Conservation (phyloP, 176 grass and related monocot genomes). For the Aegilops tauschii region DNA sequence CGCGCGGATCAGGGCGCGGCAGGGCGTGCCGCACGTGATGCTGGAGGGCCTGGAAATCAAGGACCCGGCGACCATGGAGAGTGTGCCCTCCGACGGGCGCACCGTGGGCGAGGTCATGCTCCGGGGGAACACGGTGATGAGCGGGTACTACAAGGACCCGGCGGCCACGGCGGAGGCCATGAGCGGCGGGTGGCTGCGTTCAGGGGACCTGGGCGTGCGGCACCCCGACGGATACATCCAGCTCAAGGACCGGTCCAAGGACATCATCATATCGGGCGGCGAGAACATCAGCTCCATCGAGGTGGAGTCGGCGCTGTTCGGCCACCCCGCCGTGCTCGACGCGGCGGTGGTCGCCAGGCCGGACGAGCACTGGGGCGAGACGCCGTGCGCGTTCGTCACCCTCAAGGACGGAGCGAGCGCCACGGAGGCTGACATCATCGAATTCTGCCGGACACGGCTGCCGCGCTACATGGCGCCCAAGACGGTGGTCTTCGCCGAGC, state of each 20-base stretch:
- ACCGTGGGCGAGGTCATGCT: slow-evolving; percentile 70
- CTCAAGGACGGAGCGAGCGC: slow-evolving; percentile 38
- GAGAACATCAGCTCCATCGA: slow-evolving; percentile 70
- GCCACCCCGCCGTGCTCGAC: slow-evolving; percentile 49
- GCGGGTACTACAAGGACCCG: slow-evolving; percentile 58
- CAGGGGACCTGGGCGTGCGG: slow-evolving; percentile 54
- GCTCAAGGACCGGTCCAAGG: slow-evolving; percentile 61
- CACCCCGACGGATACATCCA: slow-evolving; percentile 62
- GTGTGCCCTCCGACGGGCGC: slow-evolving; percentile 47
- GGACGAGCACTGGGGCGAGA: slow-evolving; percentile 47
- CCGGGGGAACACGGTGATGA: slow-evolving; percentile 64
- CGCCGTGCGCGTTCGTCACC: slow-evolving; percentile 53
- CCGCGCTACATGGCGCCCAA: slow-evolving; percentile 54
- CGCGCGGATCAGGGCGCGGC: slow-evolving; percentile 41
- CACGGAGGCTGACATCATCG: slow-evolving; percentile 18
- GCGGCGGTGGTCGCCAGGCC: slow-evolving; percentile 50
- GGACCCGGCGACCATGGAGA: slow-evolving; percentile 54
- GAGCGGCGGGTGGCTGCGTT: slow-evolving; percentile 51
- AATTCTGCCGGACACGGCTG: slow-evolving; percentile 42
- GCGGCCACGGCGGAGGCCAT: slow-evolving; percentile 37
- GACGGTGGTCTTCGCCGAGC: slow-evolving; percentile 49
- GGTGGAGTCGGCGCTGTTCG: slow-evolving; percentile 50
- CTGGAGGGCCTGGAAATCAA: slow-evolving; percentile 52
- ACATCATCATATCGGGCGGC: slow-evolving; percentile 53
- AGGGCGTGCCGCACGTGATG: slow-evolving; percentile 46